Evolutionary conservation across 2,329 filamentous ascomycete species (phyloP), one percentile per base, ranked within the genome.

Genomic region (Arthrinium puccinioides): DNA sequence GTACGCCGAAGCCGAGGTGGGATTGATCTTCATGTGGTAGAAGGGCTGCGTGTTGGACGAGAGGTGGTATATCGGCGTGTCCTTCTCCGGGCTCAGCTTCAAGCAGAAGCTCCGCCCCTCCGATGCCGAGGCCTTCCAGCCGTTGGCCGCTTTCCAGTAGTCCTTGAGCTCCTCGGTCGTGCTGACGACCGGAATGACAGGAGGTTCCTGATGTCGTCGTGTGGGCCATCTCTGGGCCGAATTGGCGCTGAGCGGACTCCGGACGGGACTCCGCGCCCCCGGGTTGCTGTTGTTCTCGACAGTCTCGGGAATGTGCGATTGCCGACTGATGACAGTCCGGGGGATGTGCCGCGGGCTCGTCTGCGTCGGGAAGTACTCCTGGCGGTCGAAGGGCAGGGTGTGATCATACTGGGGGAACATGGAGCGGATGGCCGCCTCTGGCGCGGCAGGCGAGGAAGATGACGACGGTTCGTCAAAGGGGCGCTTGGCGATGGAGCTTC

Each of bases 321-420:
- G 73, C 37, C 81, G 67, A 57, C 78, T 85, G 52, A 85, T 81
- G 40, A 79, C 72, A 13, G 73, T 71, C 24, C 70, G 67, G 5
- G 81, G 79, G 33, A 87, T 74, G 21, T 75, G 70, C 2, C 74
- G 73, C 10, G 82, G 79, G 42, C 74, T 78, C 38, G 71, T 62
- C 53, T 82, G 76, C 1, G 76, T 80, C 3, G 84, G 82, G 33
- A 73, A 82, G 60, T 89, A 88, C 32, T 75, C 61, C 52, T 89
- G 84, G 40, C 78, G 74, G 38, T 77, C 69, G 4, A 87, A 69
- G 5, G 82, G 68, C 18, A 86, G 54, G 2, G 71, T 72, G 4
- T 78, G 80, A 50, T 89, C 79, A 53, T 87, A 88, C 21, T 74
- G 70, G 7, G 84, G 84, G 49, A 89, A 89, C 49, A 89, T 87